Evolutionary conservation across 495 filamentous ascomycete genomes (phyloP), one percentile per base, ranked within the genome.

Genomic region (Annulohypoxylon bovei): DNA sequence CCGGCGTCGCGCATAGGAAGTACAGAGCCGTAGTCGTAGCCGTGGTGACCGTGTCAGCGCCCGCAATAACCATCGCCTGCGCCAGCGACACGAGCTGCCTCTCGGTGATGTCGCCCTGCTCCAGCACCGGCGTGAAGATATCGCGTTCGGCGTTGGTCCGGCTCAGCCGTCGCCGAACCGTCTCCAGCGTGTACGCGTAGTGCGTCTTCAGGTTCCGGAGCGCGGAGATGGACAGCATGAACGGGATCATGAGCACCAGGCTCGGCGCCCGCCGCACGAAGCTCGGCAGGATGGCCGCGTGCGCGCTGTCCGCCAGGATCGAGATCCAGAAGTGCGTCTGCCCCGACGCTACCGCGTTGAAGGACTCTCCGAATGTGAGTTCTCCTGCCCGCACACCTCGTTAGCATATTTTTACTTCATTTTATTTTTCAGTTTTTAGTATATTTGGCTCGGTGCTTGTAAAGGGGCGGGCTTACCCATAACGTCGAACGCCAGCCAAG

Each of bases 401-500:
- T 46, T 32, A 59, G 37, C 5, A 30, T 16, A n/a, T 5, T 50
- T 3, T n/a, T 5, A 18, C 25, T 20, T 16, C 8, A 16, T 8
- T 25, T 25, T 14, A 6, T 12, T 49, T 8, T 14, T 1, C 6
- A n/a, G 1, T 16, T 22, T 46, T 46, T 23, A 16, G 18, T 46
- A 11, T 35, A 6, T 4, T 54, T 20, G 11, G 50, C 1, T 5
- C 6, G 46, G 46, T 35, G n/a, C 14, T 33, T 32, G 52, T 22
- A 22, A 30, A 18, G n/a, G 37, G 52, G 22, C 35, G 9, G 40
- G 30, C 73, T 58, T 33, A 75, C 85, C 85, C 56, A 83, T 83
- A 9, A 86, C 75, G 40, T 87, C 86, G 32, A 88, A 88, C 5
- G 81, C 81, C 0, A 81, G 77, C 67, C 75, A 85, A 18, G 79